Evolutionary conservation across 805 yeast species (phyloP).

Genomic region (Henningerozyma blattae): DNA sequence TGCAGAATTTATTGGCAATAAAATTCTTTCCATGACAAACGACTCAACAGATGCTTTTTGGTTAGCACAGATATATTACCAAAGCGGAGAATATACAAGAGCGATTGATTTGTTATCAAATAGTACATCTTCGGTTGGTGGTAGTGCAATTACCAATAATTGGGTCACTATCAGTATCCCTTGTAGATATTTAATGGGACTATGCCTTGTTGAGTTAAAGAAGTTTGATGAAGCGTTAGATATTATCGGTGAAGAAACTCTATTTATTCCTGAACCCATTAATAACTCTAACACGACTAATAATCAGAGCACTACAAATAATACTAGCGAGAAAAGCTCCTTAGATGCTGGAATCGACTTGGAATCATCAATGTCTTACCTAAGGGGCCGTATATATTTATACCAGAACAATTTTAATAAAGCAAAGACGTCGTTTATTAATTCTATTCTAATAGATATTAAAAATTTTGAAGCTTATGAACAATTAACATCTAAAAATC

Average conservation of each 20-base stretch:
- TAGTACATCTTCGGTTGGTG: too few species aligned
- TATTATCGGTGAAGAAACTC: slow-evolving; percentile 71
- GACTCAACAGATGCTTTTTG: slow-evolving; percentile 94
- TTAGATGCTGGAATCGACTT: slow-evolving; percentile 77
- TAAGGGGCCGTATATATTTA: slow-evolving; percentile 74
- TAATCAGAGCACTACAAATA: slow-evolving; percentile 1
- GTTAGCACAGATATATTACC: slow-evolving; percentile 83
- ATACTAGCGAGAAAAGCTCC: background rate
- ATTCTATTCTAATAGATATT: slow-evolving; percentile 77
- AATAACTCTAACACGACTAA: slow-evolving; percentile 2
- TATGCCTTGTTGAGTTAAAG: slow-evolving; percentile 59
- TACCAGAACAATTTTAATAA: slow-evolving; percentile 72
- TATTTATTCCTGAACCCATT: slow-evolving; percentile 42
- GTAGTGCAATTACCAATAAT: too few species aligned
- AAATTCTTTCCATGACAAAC: slow-evolving; percentile 66
- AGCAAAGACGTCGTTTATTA: slow-evolving; percentile 79
- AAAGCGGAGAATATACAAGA: slow-evolving; percentile 63
- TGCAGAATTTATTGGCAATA: slow-evolving; percentile 87
- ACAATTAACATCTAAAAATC: slow-evolving; percentile 57
- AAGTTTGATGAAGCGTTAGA: slow-evolving; percentile 84
- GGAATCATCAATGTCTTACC: slow-evolving; percentile 76
- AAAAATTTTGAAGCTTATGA: slow-evolving; percentile 90
- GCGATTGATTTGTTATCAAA: slow-evolving; percentile 61
- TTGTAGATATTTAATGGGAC: slow-evolving; percentile 72
- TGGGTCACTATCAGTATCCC: slow-evolving; percentile 46